Evolutionary conservation across 2,329 filamentous ascomycete species (phyloP), one percentile per base, ranked within the genome.

Genomic region (Phaeosphaeria sp.): DNA sequence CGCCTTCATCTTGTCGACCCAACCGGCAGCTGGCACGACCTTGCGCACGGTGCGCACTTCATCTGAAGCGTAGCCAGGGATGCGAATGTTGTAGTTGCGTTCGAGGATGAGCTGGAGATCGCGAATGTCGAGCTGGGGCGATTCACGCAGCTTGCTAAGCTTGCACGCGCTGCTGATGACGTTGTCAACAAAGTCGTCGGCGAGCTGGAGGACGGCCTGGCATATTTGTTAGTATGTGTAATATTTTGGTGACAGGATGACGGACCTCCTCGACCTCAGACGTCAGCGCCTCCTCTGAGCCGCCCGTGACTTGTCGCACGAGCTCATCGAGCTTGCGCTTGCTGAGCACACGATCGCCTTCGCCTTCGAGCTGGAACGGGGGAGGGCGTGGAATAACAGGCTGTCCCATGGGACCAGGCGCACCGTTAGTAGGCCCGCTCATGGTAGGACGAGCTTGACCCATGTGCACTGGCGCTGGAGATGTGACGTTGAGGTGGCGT

Each of bases 261-360:
- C 84, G 77, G 84, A 96, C 93, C 84, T 98, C 94, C 85, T 99
- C 95, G 50, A 97, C 94, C 67, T 98, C 95, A 0, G 95, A 92
- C 25, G 92, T 92, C 64, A 98, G 81, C 39, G 89, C 86, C 73
- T 94, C 92, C 60, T 91, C 89, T 23, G 87, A 89, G 10, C 90
- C 90, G 53, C 93, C 93, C 36, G 92, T 96, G 58, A 98, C 93
- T 78, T 98, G 94, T 50, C 93, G 88, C 9, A 98, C 93, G 39
- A 99, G 84, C 75, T 97, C 94, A 72, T 99, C 93, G 42, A 99
- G 84, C 80, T 97, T 98, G 81, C 96, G 96, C 86, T 97, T 97
- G 80, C 90, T 96, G n/a, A 99, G 83, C 1, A 99, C 90, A 44
- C 93, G 89, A 70, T 97, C 93, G 23, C 92, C 93, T 73, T 97